These are phyloP conservation scores for Sporisorium graminicola DNA, from an alignment of 1,284 basidiomycete species.

Conservation along the genomic window DNA sequence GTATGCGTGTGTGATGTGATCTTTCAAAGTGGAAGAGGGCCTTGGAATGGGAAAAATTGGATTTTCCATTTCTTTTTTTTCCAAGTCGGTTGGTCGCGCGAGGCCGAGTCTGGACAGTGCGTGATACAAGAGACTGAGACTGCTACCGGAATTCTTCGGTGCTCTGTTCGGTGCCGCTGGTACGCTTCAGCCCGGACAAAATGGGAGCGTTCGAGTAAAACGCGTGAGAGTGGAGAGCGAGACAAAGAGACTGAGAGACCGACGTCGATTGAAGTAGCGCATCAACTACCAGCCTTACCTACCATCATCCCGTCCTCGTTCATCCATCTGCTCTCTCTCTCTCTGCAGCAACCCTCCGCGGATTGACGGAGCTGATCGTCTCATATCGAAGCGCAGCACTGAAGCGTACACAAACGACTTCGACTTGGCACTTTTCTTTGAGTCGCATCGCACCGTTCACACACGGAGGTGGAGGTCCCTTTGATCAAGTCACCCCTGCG, in stretches of 20 bases:
- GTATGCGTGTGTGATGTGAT: not conserved
- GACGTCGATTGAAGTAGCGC: too few relatives aligned
- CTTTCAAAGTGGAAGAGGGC: not conserved
- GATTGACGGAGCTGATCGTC: conserved; percentile 1
- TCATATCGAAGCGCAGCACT: conserved; percentile 6
- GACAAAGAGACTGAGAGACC: not conserved
- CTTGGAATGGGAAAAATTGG: not conserved
- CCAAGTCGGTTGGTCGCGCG: not conserved
- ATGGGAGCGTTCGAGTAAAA: not conserved
- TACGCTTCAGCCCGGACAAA: not conserved
- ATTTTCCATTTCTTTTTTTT: not conserved
- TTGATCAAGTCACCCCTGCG: not conserved
- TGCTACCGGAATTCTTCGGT: too few relatives aligned
- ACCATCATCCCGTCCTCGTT: not conserved
- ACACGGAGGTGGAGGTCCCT: conserved; percentile 9
- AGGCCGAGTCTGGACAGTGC: not conserved
- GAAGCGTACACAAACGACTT: not conserved
- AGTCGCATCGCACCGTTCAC: not conserved
- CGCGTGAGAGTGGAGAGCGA: not conserved
- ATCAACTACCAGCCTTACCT: not conserved
- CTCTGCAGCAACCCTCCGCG: conserved; percentile 1
- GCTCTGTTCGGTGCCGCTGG: not conserved
- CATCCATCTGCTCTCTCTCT: not conserved
- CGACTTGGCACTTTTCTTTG: not conserved
- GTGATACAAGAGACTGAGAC: not conserved